phyloP scores from a whole-genome alignment of 495 filamentous ascomycete genomes.

The Aspergillus ostianus region DNA sequence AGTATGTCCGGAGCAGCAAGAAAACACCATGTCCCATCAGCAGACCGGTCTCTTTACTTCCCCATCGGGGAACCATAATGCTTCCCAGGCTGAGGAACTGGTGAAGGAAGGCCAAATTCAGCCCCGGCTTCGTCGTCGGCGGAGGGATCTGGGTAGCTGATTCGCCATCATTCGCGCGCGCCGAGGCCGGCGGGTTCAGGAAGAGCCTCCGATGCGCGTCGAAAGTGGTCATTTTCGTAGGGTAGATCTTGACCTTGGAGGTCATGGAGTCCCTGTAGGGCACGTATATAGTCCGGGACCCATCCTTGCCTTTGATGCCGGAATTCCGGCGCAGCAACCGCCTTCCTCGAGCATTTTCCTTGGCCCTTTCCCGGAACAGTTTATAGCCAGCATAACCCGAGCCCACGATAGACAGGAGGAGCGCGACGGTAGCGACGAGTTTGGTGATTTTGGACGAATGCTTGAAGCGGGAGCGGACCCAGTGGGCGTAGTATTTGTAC shows the following conservation, averaged over 20 bases:
- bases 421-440: slow-evolving; percentile 69
- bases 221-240: slow-evolving; percentile 92
- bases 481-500: slow-evolving; percentile 61
- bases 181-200: slow-evolving; percentile 80
- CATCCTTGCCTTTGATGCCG: slow-evolving; percentile 88
- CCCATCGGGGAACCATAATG: slow-evolving; percentile 96
- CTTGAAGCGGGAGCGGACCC: slow-evolving; percentile 59
- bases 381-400: slow-evolving; percentile 71
- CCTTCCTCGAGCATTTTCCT: slow-evolving; percentile 75
- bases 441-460: slow-evolving; percentile 65
- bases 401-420: slow-evolving; percentile 72
- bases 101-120: slow-evolving; percentile 97
- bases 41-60: slow-evolving; percentile 89
- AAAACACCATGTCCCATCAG: slow-evolving; percentile 72
- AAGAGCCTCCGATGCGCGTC: slow-evolving; percentile 94
- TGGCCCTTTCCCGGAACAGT: slow-evolving; percentile 66
- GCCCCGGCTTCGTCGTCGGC: slow-evolving; percentile 80
- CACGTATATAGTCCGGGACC: slow-evolving; percentile 89
- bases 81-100: slow-evolving; percentile 93
- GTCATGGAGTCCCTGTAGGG: slow-evolving; percentile 79
- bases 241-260: slow-evolving; percentile 85
- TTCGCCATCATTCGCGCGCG: slow-evolving; percentile 69
- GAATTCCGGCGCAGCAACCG: slow-evolving; percentile 87
- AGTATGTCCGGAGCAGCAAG: slow-evolving; percentile 81
- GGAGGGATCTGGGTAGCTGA: slow-evolving; percentile 68